A percentile compares a stretch with the other conserved stretches of the same genome.
These are phyloP conservation scores for Reutealis trisperma DNA, from an alignment of 345 rosid genomes.

Conservation along the genomic window DNA sequence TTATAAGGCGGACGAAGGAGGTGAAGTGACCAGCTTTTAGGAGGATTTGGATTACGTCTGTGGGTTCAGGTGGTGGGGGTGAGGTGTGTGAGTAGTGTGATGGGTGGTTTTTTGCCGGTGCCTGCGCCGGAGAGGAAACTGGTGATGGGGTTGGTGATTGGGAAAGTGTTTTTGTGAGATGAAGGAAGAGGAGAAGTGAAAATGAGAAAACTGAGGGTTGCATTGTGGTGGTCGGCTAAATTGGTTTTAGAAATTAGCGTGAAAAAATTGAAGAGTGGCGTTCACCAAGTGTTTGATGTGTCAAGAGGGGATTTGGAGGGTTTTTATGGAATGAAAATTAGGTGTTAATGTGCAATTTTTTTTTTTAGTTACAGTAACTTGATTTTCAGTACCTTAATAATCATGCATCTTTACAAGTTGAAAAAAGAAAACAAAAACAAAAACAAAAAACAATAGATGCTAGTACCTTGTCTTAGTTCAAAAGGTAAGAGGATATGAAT, in stretches of 20 bases:
- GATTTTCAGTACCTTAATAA: background rate
- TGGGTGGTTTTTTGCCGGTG: background rate
- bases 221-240: background rate
- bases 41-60: constrained; percentile 15
- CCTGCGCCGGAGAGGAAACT: constrained; percentile 5
- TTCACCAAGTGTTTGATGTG: constrained; percentile 3
- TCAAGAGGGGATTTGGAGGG: background rate
- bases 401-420: background rate
- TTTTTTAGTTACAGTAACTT: background rate
- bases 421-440: background rate
- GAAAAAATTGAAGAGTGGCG: too few relatives aligned
- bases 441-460: background rate
- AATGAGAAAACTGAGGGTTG: background rate
- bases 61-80: constrained; percentile 7
- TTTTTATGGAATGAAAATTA: background rate
- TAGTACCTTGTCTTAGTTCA: background rate
- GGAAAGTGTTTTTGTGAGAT: background rate
- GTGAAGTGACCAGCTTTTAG: constrained; percentile 19
- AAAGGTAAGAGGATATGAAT: background rate
- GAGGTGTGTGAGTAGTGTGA: background rate
- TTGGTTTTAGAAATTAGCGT: background rate
- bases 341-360: background rate
- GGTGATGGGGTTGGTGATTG: constrained; percentile 22
- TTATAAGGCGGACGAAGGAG: constrained; percentile 25
- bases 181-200: constrained; percentile 11